phyloP scores from a whole-genome alignment of 169 alveolate genomes.

The Eimeria acervulina region DNA sequence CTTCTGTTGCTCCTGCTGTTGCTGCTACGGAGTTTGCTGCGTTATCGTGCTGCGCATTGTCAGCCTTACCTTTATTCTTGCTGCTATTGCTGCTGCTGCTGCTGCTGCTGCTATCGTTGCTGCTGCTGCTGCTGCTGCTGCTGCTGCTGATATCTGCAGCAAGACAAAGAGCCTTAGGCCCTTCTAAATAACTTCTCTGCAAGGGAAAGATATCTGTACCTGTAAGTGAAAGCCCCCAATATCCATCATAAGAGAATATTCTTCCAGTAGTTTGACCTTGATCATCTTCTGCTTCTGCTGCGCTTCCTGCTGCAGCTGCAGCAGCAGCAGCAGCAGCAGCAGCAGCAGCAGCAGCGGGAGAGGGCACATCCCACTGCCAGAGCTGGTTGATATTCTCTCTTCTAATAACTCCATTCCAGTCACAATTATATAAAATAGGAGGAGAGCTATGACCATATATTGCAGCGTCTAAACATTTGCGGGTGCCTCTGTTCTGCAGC shows the following conservation, averaged over 20 bases:
- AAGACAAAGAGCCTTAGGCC: constrained; percentile 34
- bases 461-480: constrained; percentile 76
- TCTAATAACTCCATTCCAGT: constrained; percentile 65
- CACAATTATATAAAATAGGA: constrained; percentile 58
- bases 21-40: neutral
- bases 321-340: constrained; percentile 6
- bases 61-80: neutral
- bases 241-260: constrained; percentile 42
- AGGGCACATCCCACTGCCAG: constrained; percentile 66
- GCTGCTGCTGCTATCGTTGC: neutral
- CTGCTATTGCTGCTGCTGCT: neutral
- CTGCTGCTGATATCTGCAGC: neutral
- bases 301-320: neutral
- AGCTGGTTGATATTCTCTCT: constrained; percentile 44
- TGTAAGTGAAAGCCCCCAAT: constrained; percentile 57
- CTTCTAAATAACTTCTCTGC: neutral
- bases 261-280: neutral
- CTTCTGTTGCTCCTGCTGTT: neutral
- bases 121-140: neutral
- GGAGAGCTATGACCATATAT: neutral
- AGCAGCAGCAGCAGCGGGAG: neutral
- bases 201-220: constrained; percentile 73
- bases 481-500: constrained; percentile 45
- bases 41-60: too few species aligned
- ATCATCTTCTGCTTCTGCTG: neutral